Base-by-base conservation (phyloP, 2,329 filamentous ascomycete genomes). In the Trichoderma koningii region DNA sequence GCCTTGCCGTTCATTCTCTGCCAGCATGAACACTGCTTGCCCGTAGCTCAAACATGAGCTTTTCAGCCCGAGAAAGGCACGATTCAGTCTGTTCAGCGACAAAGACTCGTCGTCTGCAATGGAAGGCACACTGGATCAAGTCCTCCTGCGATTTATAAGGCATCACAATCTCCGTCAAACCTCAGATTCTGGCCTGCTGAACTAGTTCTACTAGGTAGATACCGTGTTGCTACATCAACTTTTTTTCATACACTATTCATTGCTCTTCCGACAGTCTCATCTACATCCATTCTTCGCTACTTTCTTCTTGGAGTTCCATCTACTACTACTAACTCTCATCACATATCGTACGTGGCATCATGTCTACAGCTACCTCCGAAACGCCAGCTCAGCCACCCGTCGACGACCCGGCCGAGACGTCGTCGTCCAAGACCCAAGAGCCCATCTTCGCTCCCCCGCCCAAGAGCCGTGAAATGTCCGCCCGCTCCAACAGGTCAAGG, bases 401-500 rank as follows among this genome's bases (percentile, higher is more conserved):
- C 45, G 76, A 77, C 42, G 67, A 59, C 72, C 71, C 44, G 55
- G 42, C 64, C 71, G 15, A 67, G 68, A 45, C 65, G 60, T 41
- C 70, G 60, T 41, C 70, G 64, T 7, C 61, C 69, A 28, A 62
- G 69, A 5, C 64, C 44, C 55, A 66, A 3, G 66, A 67, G 3
- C 30, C 56, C 2, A 73, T 68, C 12, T 65, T 74, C 76, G 74
- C 77, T 69, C 60, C 68, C 14, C 51, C 68, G 5, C 59, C 66
- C n/a, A 91, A 89, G 89, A 89, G 90, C 73, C 89, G 90, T 72
- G 86, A 87, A 67, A 84, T 92, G 67, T 92, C 89, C 34, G 86
- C 91, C 73, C 89, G 90, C 67, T 85, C 85, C 75, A 86, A 85
- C 75, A 74, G 34, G 34, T 38, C 76, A 68, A 74, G 75, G 70